These are phyloP conservation scores for Marasmius oreades DNA, from an alignment of 1,284 basidiomycete species.

Conservation along the genomic window DNA sequence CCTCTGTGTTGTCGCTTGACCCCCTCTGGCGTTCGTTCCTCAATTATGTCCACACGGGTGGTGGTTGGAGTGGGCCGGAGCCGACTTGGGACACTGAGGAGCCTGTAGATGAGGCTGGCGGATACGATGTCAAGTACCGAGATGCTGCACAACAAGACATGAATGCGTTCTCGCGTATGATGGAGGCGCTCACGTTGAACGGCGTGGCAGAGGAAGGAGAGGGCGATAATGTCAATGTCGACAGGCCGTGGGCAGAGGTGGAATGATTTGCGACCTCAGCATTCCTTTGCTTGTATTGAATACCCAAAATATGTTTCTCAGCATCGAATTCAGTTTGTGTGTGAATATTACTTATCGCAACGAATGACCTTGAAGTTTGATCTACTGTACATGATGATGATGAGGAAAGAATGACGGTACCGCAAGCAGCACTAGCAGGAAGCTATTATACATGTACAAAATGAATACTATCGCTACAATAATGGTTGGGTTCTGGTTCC, in stretches of 20 bases:
- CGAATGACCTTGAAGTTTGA: too few species aligned
- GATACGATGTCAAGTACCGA: background rate
- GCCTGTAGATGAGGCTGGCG: constrained; percentile 12
- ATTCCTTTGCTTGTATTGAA: too few species aligned
- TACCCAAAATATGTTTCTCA: too few species aligned
- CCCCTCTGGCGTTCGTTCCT: constrained; percentile 54
- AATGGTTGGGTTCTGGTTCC: too few species aligned
- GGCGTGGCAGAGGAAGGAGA: background rate
- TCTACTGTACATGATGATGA: too few species aligned
- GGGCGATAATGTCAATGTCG: background rate
- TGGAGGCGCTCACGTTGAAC: background rate
- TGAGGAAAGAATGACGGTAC: too few species aligned
- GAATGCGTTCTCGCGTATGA: background rate
- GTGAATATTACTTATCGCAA: too few species aligned
- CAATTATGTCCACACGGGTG: constrained; percentile 42
- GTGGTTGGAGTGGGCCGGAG: constrained; percentile 47
- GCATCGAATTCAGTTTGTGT: too few species aligned
- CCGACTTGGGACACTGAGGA: constrained; percentile 45
- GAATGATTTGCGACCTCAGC: background rate
- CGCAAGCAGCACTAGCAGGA: too few species aligned
- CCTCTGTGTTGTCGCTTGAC: constrained; percentile 51
- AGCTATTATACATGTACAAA: too few species aligned
- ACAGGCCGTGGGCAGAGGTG: background rate
- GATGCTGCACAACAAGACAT: background rate
- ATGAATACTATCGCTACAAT: too few species aligned